Conservation (phyloP, 2,329 filamentous ascomycete species). For the Lachnellula cervina region DNA sequence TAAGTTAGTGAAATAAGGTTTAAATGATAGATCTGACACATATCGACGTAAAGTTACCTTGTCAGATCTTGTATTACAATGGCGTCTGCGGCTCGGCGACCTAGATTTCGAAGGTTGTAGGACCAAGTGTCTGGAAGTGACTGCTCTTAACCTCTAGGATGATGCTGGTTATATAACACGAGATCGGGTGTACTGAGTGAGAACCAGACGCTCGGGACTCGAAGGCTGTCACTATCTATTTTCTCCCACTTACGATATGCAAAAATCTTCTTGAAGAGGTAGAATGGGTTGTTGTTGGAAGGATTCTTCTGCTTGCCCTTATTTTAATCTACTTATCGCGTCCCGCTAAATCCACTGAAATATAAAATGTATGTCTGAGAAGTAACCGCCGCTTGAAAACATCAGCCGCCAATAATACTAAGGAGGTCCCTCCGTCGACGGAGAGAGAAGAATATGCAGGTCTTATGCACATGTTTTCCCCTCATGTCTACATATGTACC, state of each 20-base stretch:
- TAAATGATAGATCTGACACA: background rate
- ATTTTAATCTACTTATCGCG: no score
- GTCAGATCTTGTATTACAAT: conserved; percentile 2
- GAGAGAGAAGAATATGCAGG: background rate
- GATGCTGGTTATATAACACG: conserved; percentile 9
- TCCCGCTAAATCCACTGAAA: no score
- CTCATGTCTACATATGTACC: background rate
- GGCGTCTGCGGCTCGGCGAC: background rate
- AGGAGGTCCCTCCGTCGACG: background rate
- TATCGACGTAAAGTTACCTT: background rate
- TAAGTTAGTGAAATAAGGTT: background rate
- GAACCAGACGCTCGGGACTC: conserved; percentile 4
- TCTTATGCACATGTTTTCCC: background rate
- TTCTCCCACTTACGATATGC: background rate
- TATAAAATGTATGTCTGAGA: background rate
- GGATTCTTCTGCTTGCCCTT: background rate
- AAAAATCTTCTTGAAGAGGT: background rate
- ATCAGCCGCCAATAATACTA: conserved; percentile 1
- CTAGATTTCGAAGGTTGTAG: background rate
- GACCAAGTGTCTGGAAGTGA: background rate
- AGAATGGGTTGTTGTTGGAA: background rate
- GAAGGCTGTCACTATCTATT: background rate
- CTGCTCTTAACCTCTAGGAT: background rate
- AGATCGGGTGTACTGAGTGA: conserved; percentile 3
- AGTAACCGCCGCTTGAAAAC: background rate